Conservation (phyloP, 1,284 basidiomycete genomes). For the Ganoderma resinaceum region DNA sequence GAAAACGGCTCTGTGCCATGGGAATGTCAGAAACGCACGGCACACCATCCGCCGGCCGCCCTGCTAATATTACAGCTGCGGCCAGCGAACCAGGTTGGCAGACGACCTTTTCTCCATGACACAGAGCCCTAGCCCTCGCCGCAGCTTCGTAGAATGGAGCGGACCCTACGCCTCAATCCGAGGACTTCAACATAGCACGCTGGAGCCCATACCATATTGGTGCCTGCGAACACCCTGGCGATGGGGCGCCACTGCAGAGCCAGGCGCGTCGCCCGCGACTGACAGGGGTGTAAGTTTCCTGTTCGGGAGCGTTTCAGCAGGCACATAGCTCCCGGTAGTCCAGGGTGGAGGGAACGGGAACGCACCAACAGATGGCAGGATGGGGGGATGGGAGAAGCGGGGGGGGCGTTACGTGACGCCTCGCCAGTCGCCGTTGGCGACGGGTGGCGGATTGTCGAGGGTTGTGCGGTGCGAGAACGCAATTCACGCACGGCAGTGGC, state of each 20-base stretch:
- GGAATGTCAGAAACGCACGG: neutral
- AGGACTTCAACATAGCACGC: neutral
- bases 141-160: neutral
- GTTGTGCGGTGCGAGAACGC: conserved; percentile 7
- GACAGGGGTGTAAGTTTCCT: conserved; percentile 7
- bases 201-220: neutral
- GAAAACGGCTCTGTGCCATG: neutral
- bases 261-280: conserved; percentile 12
- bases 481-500: neutral
- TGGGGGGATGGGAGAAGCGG: neutral
- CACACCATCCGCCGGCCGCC: neutral
- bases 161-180: neutral
- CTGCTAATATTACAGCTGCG: neutral
- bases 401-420: conserved; percentile 4
- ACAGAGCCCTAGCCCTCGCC: neutral
- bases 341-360: conserved; percentile 5
- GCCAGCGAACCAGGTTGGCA: neutral
- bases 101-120: neutral
- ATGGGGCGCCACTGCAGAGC: conserved; percentile 7
- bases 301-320: conserved; percentile 19
- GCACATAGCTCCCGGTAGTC: conserved; percentile 1
- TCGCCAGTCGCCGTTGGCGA: neutral
- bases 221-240: neutral
- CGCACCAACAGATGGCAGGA: neutral
- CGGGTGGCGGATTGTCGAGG: conserved; percentile 11